Percentiles rank a stretch among this genome's conserved stretches.
These are phyloP conservation scores for Phycomyces blakesleeanus DNA, from an alignment of 192 early-diverging fungal genomes.

Conservation along the genomic window DNA sequence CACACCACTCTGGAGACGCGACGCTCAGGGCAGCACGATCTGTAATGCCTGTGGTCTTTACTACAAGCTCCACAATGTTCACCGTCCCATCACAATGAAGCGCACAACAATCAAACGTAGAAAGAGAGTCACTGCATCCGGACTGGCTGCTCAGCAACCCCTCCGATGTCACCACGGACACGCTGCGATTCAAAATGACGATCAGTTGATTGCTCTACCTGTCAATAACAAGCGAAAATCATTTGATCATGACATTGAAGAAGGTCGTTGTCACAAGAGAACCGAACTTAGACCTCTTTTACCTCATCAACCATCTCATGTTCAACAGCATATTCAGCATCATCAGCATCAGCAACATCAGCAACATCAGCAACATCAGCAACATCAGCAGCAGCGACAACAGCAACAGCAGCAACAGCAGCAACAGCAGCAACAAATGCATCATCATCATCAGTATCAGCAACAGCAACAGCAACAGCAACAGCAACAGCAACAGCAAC, in stretches of 20 bases:
- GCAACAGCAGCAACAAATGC: background rate
- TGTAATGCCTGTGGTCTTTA: conserved; percentile 95
- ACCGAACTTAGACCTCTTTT: conserved; percentile 14
- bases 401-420: no score
- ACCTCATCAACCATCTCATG: background rate
- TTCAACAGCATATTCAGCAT: no score
- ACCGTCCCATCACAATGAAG: conserved; percentile 73
- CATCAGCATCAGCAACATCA: no score
- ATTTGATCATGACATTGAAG: background rate
- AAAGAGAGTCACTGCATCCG: conserved; percentile 35
- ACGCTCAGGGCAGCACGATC: conserved; percentile 61
- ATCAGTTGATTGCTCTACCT: background rate
- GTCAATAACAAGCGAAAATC: no score
- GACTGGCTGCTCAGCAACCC: conserved; percentile 3
- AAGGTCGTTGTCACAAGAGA: background rate
- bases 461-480: background rate
- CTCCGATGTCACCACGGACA: background rate
- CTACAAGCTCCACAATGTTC: conserved; percentile 72
- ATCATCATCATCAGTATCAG: background rate
- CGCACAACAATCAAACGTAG: conserved; percentile 65
- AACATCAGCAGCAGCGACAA: no score
- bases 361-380: no score
- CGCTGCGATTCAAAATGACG: background rate
- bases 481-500: background rate
- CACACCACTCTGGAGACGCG: conserved; percentile 76